Evolutionary conservation across 805 yeast species (phyloP).

Genomic region (Pichia nanzhaoensis): DNA sequence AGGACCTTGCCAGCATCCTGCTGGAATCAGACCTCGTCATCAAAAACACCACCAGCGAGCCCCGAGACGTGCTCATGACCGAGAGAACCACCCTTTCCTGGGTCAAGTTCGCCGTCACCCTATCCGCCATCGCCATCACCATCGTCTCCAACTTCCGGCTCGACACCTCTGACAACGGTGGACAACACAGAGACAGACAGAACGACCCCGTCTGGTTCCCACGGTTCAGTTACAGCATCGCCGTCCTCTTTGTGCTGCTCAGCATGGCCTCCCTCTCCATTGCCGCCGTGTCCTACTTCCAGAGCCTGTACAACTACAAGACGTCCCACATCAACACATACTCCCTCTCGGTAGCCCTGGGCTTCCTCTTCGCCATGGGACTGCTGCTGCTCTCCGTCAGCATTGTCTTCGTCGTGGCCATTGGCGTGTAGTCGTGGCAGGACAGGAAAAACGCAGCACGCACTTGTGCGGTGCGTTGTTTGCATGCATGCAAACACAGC

Average conservation of each 20-base stretch:
- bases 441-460: not conserved
- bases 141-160: slow-evolving; percentile 40
- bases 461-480: not conserved
- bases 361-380: slow-evolving; percentile 22
- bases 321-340: slow-evolving; percentile 35
- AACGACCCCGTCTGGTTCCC: slow-evolving; percentile 8
- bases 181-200: slow-evolving; percentile 3
- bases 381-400: slow-evolving; percentile 9
- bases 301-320: slow-evolving; percentile 39
- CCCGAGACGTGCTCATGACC: slow-evolving; percentile 47
- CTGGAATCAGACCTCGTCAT: slow-evolving; percentile 23
- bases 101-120: slow-evolving; percentile 38
- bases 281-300: slow-evolving; percentile 37
- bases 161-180: slow-evolving; percentile 27
- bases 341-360: slow-evolving; percentile 22
- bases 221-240: slow-evolving; percentile 21
- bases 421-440: not conserved
- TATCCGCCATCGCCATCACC: slow-evolving; percentile 42
- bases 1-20: slow-evolving; percentile 5
- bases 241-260: slow-evolving; percentile 31
- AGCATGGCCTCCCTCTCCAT: slow-evolving; percentile 34
- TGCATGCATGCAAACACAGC: too few relatives aligned
- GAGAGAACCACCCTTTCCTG: slow-evolving; percentile 48
- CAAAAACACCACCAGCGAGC: slow-evolving; percentile 39
- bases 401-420: slow-evolving; percentile 9